Percentiles rank a stretch among this genome's conserved stretches.
Evolutionary conservation across 164 flowering plant genomes (phyloP).

Genomic region (Paratinospora sagittata): DNA sequence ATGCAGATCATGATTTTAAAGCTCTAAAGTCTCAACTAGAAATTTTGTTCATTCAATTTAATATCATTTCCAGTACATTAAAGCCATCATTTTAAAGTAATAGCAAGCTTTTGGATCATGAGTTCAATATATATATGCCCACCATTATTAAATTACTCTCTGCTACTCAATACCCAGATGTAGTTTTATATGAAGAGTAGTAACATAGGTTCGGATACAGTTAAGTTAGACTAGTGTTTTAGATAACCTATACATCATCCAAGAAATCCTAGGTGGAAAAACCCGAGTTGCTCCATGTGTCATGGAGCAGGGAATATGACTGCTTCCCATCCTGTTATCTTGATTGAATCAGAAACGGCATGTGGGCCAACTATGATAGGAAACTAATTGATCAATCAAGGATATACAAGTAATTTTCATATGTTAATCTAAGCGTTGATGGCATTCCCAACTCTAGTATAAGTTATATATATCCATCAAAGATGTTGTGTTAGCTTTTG

Average conservation of each 20-base stretch:
- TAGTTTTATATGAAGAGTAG: no score
- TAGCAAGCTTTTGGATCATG: background rate
- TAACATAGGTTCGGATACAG: no score
- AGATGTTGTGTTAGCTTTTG: constrained; percentile 1
- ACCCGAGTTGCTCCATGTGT: background rate
- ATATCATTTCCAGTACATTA: background rate
- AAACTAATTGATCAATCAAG: background rate
- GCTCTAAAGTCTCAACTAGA: background rate
- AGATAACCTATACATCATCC: background rate
- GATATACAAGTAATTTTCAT: background rate
- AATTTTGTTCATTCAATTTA: background rate
- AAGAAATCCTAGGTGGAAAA: background rate
- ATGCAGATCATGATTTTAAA: constrained; percentile 1
- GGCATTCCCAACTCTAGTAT: background rate
- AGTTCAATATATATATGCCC: background rate
- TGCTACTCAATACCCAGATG: no score
- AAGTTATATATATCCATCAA: constrained; percentile 9
- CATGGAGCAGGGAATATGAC: background rate
- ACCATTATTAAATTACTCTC: background rate
- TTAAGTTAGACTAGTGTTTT: background rate
- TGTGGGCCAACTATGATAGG: background rate
- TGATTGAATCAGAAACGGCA: background rate
- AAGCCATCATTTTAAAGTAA: background rate
- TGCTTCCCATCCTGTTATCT: background rate
- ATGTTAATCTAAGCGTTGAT: background rate